These are phyloP conservation scores for Coniochaeta hoffmannii DNA, from an alignment of 2,329 filamentous ascomycete genomes.

Conservation along the genomic window DNA sequence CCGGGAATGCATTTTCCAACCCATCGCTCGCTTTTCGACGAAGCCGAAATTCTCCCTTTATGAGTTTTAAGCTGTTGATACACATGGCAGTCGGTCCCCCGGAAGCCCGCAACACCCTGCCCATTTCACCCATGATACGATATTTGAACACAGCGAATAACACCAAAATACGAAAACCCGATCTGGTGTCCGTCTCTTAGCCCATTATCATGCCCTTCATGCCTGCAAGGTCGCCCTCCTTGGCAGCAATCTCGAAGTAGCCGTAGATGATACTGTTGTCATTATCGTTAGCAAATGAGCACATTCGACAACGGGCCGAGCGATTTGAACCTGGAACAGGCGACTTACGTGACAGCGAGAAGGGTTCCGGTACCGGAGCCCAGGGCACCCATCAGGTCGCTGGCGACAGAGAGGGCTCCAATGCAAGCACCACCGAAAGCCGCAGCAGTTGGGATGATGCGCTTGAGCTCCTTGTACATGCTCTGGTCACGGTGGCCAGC, in stretches of 20 bases:
- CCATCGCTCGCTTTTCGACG: slow-evolving; percentile 10
- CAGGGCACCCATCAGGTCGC: slow-evolving; percentile 90
- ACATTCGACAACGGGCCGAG: background rate
- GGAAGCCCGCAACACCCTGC: slow-evolving; percentile 6
- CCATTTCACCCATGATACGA: background rate
- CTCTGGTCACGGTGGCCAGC: slow-evolving; percentile 98
- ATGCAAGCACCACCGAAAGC: slow-evolving; percentile 99
- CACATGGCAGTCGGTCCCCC: slow-evolving; percentile 11
- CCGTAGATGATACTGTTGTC: slow-evolving; percentile 84
- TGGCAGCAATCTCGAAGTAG: slow-evolving; percentile 98
- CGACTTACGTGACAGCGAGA: slow-evolving; percentile 91
- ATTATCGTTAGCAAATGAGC: slow-evolving; percentile 23
- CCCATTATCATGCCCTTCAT: slow-evolving; percentile 70
- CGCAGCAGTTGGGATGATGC: slow-evolving; percentile 95
- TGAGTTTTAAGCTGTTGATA: slow-evolving; percentile 14
- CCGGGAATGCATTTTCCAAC: slow-evolving; percentile 11
- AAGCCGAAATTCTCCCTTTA: slow-evolving; percentile 16
- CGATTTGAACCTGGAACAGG: background rate
- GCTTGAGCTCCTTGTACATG: slow-evolving; percentile 99
- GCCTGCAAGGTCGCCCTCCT: slow-evolving; percentile 90
- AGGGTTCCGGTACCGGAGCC: slow-evolving; percentile 97
- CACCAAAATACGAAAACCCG: background rate
- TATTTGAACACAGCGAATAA: slow-evolving; percentile 1
- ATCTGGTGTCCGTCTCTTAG: slow-evolving; percentile 27
- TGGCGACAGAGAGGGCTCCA: slow-evolving; percentile 90